Percentiles rank a stretch among this genome's conserved stretches.
Evolutionary conservation across 129 eudicot genomes (phyloP).

Genomic region (Tanacetum coccineum): DNA sequence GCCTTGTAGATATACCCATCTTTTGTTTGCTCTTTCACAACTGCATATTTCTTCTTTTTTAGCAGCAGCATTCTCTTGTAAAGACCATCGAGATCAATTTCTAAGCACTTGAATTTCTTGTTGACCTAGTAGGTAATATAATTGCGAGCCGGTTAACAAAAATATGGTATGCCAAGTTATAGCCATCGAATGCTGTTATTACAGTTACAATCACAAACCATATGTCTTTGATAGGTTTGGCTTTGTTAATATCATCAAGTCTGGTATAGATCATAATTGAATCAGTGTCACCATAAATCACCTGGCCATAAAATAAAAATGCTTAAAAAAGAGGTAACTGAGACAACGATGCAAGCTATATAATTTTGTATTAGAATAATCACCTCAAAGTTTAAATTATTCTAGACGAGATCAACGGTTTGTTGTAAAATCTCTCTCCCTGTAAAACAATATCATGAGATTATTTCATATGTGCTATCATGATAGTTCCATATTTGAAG

Average conservation of each 20-base stretch:
- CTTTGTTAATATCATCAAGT: slow-evolving; percentile 81
- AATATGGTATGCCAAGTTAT: too few species aligned
- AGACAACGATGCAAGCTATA: background rate
- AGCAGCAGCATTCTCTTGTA: slow-evolving; percentile 96
- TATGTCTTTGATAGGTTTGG: slow-evolving; percentile 85
- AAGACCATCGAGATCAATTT: too few species aligned
- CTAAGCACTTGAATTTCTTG: too few species aligned
- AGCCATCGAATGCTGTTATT: too few species aligned
- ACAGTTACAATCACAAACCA: too few species aligned
- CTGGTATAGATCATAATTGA: slow-evolving; percentile 96
- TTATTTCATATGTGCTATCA: slow-evolving; percentile 1
- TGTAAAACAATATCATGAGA: slow-evolving; percentile 28
- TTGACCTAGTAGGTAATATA: too few species aligned
- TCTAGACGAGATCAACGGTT: slow-evolving; percentile 93
- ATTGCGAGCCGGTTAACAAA: too few species aligned
- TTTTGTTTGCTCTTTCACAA: slow-evolving; percentile 79
- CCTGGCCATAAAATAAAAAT: slow-evolving; percentile 42
- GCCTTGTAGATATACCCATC: slow-evolving; percentile 76
- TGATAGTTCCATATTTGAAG: slow-evolving; percentile 3
- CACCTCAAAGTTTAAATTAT: too few species aligned
- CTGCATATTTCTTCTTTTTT: slow-evolving; percentile 99
- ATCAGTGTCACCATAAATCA: slow-evolving; percentile 97
- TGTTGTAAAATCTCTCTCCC: slow-evolving; percentile 99
- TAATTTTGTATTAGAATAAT: background rate
- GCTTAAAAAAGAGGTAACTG: slow-evolving; percentile 17